phyloP scores from a whole-genome alignment of 148 eudicot species.

The Bassia scoparia region DNA sequence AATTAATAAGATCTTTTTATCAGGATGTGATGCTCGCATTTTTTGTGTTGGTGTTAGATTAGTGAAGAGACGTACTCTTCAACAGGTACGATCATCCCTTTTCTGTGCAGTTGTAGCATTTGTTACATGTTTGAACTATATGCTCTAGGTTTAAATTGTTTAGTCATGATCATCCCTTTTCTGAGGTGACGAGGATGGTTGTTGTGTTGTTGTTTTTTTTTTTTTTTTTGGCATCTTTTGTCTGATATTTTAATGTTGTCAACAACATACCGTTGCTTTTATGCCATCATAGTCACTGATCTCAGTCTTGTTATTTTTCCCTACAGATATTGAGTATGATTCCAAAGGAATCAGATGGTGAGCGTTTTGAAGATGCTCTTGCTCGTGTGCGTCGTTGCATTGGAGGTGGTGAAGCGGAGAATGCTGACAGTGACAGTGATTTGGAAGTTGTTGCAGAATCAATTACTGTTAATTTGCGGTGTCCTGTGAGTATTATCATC shows the following conservation, averaged over 20 bases:
- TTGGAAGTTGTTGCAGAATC: conserved; percentile 73
- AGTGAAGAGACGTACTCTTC: conserved; percentile 53
- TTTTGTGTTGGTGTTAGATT: conserved; percentile 71
- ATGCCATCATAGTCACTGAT: background rate
- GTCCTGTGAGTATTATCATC: conserved; percentile 57
- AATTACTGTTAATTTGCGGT: conserved; percentile 60
- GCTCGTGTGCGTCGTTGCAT: conserved; percentile 69
- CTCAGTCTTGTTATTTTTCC: background rate
- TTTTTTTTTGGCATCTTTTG: background rate
- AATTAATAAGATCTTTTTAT: conserved; percentile 59
- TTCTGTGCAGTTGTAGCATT: background rate
- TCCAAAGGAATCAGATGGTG: conserved; percentile 62
- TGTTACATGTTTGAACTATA: too few species aligned
- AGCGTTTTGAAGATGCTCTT: conserved; percentile 61
- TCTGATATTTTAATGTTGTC: background rate
- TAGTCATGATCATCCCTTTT: too few species aligned
- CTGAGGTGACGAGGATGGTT: too few species aligned
- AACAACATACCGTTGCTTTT: background rate
- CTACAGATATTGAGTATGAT: conserved; percentile 54
- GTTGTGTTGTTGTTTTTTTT: too few species aligned
- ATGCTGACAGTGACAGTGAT: conserved; percentile 76
- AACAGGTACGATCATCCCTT: conserved; percentile 42
- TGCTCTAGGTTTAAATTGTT: background rate
- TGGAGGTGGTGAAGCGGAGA: conserved; percentile 60
- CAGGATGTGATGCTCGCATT: conserved; percentile 63